Evolutionary conservation across 768 basidiomycete species (phyloP).

Genomic region (Rhodotorula diobovata): DNA sequence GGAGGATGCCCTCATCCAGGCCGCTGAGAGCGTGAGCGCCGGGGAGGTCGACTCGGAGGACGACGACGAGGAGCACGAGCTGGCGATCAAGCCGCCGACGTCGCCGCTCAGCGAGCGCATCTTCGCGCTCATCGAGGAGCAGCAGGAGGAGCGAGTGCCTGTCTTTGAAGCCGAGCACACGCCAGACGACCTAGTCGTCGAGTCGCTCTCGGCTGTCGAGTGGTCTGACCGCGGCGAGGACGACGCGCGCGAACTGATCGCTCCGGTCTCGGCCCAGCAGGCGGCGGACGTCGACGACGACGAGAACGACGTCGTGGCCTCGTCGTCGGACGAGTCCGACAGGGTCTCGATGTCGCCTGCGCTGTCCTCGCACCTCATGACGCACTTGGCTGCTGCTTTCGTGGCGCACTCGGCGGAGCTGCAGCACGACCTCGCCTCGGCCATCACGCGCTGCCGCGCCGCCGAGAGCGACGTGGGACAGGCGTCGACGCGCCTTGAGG

Average conservation of each 20-base stretch:
- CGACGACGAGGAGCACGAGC: neutral
- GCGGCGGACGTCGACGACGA: neutral
- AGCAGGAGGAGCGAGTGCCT: neutral
- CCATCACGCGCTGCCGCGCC: too few relatives aligned
- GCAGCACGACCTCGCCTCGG: too few relatives aligned
- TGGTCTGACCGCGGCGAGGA: neutral
- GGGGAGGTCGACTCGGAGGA: neutral
- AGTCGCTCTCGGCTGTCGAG: neutral
- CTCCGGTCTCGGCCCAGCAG: too few relatives aligned
- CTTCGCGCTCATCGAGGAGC: neutral
- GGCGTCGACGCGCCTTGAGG: too few relatives aligned
- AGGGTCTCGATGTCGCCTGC: too few relatives aligned
- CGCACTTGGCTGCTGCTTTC: too few relatives aligned
- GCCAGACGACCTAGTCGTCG: neutral
- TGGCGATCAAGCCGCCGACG: neutral
- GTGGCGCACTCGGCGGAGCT: too few relatives aligned
- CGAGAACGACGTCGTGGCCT: neutral
- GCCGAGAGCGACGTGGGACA: too few relatives aligned
- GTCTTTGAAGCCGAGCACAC: neutral
- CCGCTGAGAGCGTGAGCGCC: neutral
- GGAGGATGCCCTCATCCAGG: too few relatives aligned
- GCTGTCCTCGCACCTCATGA: too few relatives aligned
- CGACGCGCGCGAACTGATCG: neutral
- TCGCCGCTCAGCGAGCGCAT: neutral
- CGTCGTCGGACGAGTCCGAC: neutral